A percentile compares a stretch with the other conserved stretches of the same genome.
Evolutionary conservation across 2,329 filamentous ascomycete genomes (phyloP).

Genomic region (Eurotiales sp.): DNA sequence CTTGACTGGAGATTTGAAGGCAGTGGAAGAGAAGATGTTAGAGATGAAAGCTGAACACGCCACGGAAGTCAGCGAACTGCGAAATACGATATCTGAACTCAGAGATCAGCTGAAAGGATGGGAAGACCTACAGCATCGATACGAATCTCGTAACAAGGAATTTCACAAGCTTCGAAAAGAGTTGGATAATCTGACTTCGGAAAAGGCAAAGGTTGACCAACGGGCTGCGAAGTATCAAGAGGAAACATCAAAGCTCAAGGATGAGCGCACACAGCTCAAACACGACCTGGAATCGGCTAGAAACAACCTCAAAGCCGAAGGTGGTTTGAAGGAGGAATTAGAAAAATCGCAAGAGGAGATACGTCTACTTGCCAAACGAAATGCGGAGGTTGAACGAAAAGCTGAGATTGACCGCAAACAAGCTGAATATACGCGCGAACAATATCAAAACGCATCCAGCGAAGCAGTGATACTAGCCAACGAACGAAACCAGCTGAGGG

Average conservation of each 20-base stretch:
- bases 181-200: slow-evolving; percentile 30
- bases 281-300: slow-evolving; percentile 39
- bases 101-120: slow-evolving; percentile 30
- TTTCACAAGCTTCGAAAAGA: slow-evolving; percentile 36
- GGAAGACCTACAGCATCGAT: slow-evolving; percentile 40
- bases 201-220: slow-evolving; percentile 27
- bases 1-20: slow-evolving; percentile 26
- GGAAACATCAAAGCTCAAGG: slow-evolving; percentile 38
- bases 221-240: slow-evolving; percentile 33
- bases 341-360: slow-evolving; percentile 40
- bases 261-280: slow-evolving; percentile 35
- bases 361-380: slow-evolving; percentile 33
- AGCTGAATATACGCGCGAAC: slow-evolving; percentile 43
- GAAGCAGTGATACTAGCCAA: slow-evolving; percentile 39
- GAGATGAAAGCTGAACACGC: slow-evolving; percentile 30
- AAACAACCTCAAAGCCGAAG: slow-evolving; percentile 36
- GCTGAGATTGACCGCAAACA: slow-evolving; percentile 41
- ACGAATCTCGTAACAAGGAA: slow-evolving; percentile 38
- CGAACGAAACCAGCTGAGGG: slow-evolving; percentile 35
- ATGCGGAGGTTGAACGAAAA: slow-evolving; percentile 32
- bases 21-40: slow-evolving; percentile 27
- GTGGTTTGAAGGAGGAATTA: slow-evolving; percentile 38
- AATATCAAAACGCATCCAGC: slow-evolving; percentile 46
- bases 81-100: slow-evolving; percentile 23
- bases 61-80: slow-evolving; percentile 29